These are phyloP conservation scores for Pythium brassicae DNA, from an alignment of 352 stramenopile species.

Conservation along the genomic window DNA sequence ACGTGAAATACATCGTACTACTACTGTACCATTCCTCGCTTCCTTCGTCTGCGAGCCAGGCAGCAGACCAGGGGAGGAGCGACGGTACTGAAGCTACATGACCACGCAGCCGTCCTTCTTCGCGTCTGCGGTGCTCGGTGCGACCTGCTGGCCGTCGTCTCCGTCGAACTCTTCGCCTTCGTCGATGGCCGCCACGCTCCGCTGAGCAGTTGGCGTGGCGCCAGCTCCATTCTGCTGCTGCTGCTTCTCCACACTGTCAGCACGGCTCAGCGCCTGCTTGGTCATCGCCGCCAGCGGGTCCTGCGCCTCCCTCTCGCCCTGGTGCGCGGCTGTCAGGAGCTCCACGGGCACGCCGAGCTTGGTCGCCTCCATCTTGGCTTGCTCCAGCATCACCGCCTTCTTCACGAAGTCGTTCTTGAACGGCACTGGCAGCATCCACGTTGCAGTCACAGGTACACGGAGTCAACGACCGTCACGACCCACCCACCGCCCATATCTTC, in stretches of 20 bases:
- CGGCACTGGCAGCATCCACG: slow-evolving; percentile 63
- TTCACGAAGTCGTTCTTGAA: slow-evolving; percentile 83
- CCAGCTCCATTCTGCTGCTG: not conserved
- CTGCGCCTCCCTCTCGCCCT: slow-evolving; percentile 15
- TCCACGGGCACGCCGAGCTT: slow-evolving; percentile 63
- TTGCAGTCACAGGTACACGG: not conserved
- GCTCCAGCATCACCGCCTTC: slow-evolving; percentile 71
- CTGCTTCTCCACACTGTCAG: slow-evolving; percentile 31
- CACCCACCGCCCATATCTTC: not conserved
- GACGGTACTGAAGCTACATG: no score
- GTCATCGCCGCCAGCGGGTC: slow-evolving; percentile 3
- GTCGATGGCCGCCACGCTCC: not conserved
- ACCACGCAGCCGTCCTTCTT: not conserved
- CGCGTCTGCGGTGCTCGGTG: no score
- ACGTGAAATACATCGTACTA: no score
- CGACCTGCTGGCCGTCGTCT: not conserved
- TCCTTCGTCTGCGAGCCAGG: no score
- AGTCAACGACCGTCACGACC: not conserved
- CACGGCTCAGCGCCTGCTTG: slow-evolving; percentile 86
- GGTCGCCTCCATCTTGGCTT: slow-evolving; percentile 68
- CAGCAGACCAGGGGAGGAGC: no score
- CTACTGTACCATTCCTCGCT: no score
- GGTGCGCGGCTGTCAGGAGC: slow-evolving; percentile 43
- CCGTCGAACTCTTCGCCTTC: not conserved
- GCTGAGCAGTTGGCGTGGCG: not conserved